Base-by-base conservation (phyloP, 2,329 filamentous ascomycete species). In the Ophiostoma populinum region DNA sequence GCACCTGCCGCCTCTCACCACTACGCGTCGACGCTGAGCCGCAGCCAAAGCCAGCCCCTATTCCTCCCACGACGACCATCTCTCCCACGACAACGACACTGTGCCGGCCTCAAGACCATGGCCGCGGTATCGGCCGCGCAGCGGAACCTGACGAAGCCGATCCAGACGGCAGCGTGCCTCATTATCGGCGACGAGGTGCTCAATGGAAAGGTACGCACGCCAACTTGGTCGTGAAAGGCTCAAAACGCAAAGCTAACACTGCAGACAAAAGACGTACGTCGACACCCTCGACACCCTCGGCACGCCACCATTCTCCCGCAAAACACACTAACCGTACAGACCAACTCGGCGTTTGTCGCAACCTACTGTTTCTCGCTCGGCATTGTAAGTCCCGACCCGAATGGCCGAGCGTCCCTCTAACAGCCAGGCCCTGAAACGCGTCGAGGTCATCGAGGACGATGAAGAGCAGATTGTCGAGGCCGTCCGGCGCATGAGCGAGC, bases 181-280 rank as follows among this genome's bases (percentile, higher is more conserved):
- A 85, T 98, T 40, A 95, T 98, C 48, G 87, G 87, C n/a, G 87
- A 95, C 57, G 87, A 94, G 55, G 85, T 95, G 5, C 65, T 95
- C 4, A 86, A 85, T 16, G 87, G 90, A 47, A 95, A 95, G 77
- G 86, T 83, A 54, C 43, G 61, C 30, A 4, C 5, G 29, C 24
- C 2, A 11, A 12, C 7, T 20, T 11, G 24, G 4, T 16, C 7
- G 6, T 6, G 12, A 26, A 5, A 13, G 11, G 6, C 5, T n/a
- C 5, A 9, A 3, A 20, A 7, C 20, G 12, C 13, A 9, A 8
- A 6, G 4, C 24, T n/a, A 7, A 13, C n/a, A 13, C 16, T 12
- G 7, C 18, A 43, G 41, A 45, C 40, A 18, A 42, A 40, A 38
- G 43, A 45, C 35, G 43, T 45, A 32, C 31, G 43, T 24, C n/a